Percentiles rank a stretch among this genome's conserved stretches.
Evolutionary conservation across 768 basidiomycete genomes (phyloP).

Genomic region (Exidia glandulosa): DNA sequence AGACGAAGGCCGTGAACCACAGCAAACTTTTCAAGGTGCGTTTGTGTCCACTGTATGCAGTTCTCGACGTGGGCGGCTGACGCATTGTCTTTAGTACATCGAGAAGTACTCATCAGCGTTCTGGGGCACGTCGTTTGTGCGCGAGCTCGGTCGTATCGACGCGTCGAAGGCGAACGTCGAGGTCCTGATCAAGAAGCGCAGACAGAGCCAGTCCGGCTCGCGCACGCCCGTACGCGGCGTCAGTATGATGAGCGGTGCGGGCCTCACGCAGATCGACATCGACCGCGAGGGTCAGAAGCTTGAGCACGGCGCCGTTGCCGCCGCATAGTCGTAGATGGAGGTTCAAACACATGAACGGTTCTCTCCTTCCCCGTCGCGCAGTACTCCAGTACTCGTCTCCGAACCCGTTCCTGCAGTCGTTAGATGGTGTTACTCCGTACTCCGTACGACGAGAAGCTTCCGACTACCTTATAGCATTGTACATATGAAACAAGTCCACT

Average conservation of each 20-base stretch:
- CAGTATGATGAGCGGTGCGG: background rate
- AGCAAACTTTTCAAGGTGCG: slow-evolving; percentile 79
- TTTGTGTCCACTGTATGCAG: slow-evolving; percentile 1
- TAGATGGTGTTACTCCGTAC: no score
- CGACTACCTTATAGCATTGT: no score
- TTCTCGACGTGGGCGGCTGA: background rate
- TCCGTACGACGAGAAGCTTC: no score
- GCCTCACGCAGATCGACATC: background rate
- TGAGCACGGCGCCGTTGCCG: background rate
- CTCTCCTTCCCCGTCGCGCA: background rate
- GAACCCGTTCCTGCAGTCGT: no score
- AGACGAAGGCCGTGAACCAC: slow-evolving; percentile 83
- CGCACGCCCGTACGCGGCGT: background rate
- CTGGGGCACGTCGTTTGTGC: slow-evolving; percentile 87
- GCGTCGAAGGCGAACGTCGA: background rate
- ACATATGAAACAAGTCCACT: no score
- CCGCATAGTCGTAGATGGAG: background rate
- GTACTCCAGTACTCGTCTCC: background rate
- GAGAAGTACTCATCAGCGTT: slow-evolving; percentile 89
- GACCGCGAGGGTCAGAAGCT: background rate
- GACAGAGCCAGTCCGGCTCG: background rate
- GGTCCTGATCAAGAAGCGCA: background rate
- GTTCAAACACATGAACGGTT: background rate
- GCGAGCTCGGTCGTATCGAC: slow-evolving; percentile 49
- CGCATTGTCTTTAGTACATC: slow-evolving; percentile 43